A percentile compares a stretch with the other conserved stretches of the same genome.
These are phyloP conservation scores for Triglochin maritima DNA, from an alignment of 106 monocot species.

Conservation along the genomic window DNA sequence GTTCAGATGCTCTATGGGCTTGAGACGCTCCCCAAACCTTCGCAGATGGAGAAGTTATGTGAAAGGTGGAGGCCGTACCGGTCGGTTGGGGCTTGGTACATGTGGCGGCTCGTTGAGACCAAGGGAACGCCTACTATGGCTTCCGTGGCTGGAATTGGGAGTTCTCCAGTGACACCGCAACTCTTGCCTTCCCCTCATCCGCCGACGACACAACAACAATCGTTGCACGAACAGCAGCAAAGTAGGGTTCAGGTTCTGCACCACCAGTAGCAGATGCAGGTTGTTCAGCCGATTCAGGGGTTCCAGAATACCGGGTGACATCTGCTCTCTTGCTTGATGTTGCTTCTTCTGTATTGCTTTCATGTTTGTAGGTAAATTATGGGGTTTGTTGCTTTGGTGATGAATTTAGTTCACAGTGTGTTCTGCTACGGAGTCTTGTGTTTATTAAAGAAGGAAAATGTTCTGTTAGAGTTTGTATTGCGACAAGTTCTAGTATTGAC, in stretches of 20 bases:
- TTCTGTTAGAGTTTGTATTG: too few relatives aligned
- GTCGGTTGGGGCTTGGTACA: slow-evolving; percentile 78
- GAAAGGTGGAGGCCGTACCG: slow-evolving; percentile 69
- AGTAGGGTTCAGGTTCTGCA: slow-evolving; percentile 1
- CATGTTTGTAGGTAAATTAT: too few relatives aligned
- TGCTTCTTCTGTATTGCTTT: too few relatives aligned
- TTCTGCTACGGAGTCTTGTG: too few relatives aligned
- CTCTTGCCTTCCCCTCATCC: slow-evolving; percentile 1
- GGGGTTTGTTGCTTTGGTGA: too few relatives aligned
- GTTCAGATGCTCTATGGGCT: slow-evolving; percentile 65
- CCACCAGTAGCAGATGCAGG: slow-evolving; percentile 11
- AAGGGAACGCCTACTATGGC: slow-evolving; percentile 22
- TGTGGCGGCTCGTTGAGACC: slow-evolving; percentile 73
- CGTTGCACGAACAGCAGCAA: background rate
- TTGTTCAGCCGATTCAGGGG: slow-evolving; percentile 31
- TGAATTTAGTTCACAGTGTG: too few relatives aligned
- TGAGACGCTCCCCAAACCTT: slow-evolving; percentile 49
- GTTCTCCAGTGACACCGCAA: background rate
- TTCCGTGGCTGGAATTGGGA: slow-evolving; percentile 2
- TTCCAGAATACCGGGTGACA: slow-evolving; percentile 31
- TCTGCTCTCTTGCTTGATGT: background rate
- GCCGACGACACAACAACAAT: background rate
- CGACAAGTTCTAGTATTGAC: too few relatives aligned
- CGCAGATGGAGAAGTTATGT: slow-evolving; percentile 75
- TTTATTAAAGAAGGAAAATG: too few relatives aligned